Conservation (phyloP, 116 monocot genomes). For the Phalaenopsis hybrid region DNA sequence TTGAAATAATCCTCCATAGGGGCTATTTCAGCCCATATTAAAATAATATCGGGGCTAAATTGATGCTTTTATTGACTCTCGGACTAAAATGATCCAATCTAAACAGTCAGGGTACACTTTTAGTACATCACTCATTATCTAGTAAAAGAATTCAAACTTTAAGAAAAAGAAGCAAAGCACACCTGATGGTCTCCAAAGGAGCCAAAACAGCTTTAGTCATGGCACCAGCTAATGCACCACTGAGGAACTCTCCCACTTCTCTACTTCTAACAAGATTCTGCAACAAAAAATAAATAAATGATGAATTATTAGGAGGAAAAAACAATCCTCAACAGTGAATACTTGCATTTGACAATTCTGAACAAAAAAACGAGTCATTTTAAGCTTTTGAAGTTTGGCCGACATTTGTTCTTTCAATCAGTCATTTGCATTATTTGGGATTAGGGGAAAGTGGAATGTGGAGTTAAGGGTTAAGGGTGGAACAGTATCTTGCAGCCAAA, state of each 20-base stretch:
- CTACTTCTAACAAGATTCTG: slow-evolving; percentile 55
- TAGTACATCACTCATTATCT: background rate
- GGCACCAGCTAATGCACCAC: slow-evolving; percentile 89
- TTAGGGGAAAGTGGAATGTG: background rate
- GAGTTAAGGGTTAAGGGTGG: background rate
- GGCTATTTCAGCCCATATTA: too few relatives aligned
- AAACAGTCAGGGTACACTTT: background rate
- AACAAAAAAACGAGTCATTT: background rate
- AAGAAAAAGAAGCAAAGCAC: background rate
- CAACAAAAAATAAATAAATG: slow-evolving; percentile 12
- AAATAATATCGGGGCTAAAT: too few relatives aligned
- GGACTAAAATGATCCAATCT: too few relatives aligned
- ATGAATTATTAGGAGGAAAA: background rate
- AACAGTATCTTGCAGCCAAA: background rate
- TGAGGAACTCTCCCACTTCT: slow-evolving; percentile 81
- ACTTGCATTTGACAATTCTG: background rate
- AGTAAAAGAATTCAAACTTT: background rate
- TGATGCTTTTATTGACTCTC: too few relatives aligned
- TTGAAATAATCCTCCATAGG: too few relatives aligned
- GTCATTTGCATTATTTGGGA: background rate
- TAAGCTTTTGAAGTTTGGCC: background rate
- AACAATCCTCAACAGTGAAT: background rate
- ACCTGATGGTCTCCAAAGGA: slow-evolving; percentile 95
- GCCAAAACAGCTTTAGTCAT: slow-evolving; percentile 93
- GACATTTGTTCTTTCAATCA: background rate